Conservation (phyloP, 805 yeast genomes). For the Ogataea sp. region DNA sequence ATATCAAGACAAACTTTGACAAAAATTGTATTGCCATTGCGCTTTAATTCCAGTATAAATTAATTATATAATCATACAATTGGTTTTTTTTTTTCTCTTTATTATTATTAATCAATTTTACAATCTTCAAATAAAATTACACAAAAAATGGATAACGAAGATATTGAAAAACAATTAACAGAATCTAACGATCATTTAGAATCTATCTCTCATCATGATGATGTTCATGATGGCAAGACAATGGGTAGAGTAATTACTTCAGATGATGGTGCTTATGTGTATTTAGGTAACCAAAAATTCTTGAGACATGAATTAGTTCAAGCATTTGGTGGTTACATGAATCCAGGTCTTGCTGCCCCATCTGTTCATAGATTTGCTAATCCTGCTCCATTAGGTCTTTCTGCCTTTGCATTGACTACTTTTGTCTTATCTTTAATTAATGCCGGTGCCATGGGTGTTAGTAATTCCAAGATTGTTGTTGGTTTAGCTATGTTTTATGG, state of each 20-base stretch:
- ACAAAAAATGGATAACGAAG: constrained; percentile 1
- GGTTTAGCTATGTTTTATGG: constrained; percentile 67
- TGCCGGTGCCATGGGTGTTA: constrained; percentile 60
- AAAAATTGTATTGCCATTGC: no score
- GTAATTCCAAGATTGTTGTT: constrained; percentile 50
- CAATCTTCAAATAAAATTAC: not conserved
- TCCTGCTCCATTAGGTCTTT: constrained; percentile 70
- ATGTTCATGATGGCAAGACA: no score
- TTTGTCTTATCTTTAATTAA: constrained; percentile 59
- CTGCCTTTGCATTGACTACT: constrained; percentile 63
- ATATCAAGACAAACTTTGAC: no score
- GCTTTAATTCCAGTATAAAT: no score
- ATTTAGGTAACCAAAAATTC: constrained; percentile 66
- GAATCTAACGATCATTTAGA: constrained; percentile 4
- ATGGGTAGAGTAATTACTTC: constrained; percentile 33
- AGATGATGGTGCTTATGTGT: constrained; percentile 54
- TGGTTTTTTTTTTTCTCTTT: no score
- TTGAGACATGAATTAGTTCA: constrained; percentile 46
- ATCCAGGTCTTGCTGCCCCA: constrained; percentile 57
- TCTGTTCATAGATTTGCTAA: constrained; percentile 58
- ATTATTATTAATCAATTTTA: no score
- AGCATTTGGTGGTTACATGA: constrained; percentile 81
- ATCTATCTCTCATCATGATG: not conserved
- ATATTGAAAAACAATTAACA: constrained; percentile 13
- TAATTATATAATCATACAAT: no score